Evolutionary conservation across 495 filamentous ascomycete species (phyloP).

Genomic region (Hypoxylon perforatum): DNA sequence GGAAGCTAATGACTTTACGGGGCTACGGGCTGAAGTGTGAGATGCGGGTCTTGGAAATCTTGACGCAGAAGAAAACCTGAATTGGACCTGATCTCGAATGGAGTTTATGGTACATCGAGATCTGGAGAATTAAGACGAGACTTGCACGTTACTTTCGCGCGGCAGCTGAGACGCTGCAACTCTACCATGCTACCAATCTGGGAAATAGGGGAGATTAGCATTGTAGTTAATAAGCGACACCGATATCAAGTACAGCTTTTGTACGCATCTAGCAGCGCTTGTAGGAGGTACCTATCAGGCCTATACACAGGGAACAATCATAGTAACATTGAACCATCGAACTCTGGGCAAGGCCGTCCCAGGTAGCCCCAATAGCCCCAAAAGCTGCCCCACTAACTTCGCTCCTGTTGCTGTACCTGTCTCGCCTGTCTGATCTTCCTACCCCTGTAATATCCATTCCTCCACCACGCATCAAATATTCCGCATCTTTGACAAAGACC

Average conservation of each 20-base stretch:
- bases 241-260: not conserved
- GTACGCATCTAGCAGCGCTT: too few relatives aligned
- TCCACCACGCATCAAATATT: slow-evolving; percentile 6
- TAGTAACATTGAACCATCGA: too few relatives aligned
- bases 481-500: slow-evolving; percentile 7
- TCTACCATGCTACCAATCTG: slow-evolving; percentile 19
- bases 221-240: slow-evolving; percentile 18
- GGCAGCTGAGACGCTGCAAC: slow-evolving; percentile 37
- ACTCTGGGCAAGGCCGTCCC: slow-evolving; percentile 7
- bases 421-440: slow-evolving; percentile 37
- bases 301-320: too few relatives aligned
- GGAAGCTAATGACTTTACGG: slow-evolving; percentile 12
- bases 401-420: too few relatives aligned
- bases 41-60: slow-evolving; percentile 38
- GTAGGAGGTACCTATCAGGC: slow-evolving; percentile 13
- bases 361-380: slow-evolving; percentile 8
- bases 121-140: slow-evolving; percentile 32
- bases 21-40: slow-evolving; percentile 19
- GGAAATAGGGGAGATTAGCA: slow-evolving; percentile 21
- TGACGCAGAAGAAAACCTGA: slow-evolving; percentile 42
- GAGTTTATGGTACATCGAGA: slow-evolving; percentile 36
- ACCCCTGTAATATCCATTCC: slow-evolving; percentile 43
- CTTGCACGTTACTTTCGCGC: slow-evolving; percentile 38
- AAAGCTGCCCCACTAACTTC: slow-evolving; percentile 13
- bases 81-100: slow-evolving; percentile 29